phyloP scores from a whole-genome alignment of 768 basidiomycete species.

The Sporobolomyces roseus region DNA sequence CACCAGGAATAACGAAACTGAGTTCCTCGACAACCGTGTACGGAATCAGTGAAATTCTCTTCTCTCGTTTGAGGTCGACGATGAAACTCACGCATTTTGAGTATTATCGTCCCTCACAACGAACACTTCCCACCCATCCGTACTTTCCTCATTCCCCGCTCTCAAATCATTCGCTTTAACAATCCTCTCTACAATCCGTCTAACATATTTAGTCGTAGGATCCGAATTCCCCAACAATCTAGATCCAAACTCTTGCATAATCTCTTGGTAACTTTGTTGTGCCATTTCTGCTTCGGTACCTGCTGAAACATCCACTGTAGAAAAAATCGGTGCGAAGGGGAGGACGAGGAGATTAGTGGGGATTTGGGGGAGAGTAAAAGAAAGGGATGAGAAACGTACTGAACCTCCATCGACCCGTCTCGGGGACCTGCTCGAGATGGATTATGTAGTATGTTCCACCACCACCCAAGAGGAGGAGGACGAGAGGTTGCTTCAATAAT shows the following conservation, averaged over 20 bases:
- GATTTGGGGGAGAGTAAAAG: too few relatives aligned
- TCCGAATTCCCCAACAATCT: conserved; percentile 65
- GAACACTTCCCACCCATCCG: conserved; percentile 14
- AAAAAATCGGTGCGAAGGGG: too few relatives aligned
- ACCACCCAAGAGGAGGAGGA: conserved; percentile 30
- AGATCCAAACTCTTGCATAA: conserved; percentile 57
- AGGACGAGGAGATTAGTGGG: too few relatives aligned
- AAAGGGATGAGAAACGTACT: too few relatives aligned
- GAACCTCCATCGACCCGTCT: conserved; percentile 64
- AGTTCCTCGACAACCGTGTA: not conserved
- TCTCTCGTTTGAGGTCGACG: accelerated
- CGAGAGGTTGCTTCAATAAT: conserved; percentile 19
- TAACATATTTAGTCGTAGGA: conserved; percentile 64
- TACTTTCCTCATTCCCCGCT: conserved; percentile 47
- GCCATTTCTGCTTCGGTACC: conserved; percentile 59
- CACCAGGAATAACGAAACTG: conserved; percentile 51
- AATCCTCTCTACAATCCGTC: conserved; percentile 63
- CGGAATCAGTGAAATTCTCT: too few relatives aligned
- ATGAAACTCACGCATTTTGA: conserved; percentile 26
- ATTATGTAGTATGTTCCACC: conserved; percentile 34
- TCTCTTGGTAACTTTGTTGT: conserved; percentile 49
- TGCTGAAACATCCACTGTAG: conserved; percentile 68
- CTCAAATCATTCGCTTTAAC: conserved; percentile 69
- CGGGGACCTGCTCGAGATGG: conserved; percentile 69
- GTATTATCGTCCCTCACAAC: conserved; percentile 32